These are phyloP conservation scores for Oemleria cerasiformis DNA, from an alignment of 306 rosid species.

Conservation along the genomic window DNA sequence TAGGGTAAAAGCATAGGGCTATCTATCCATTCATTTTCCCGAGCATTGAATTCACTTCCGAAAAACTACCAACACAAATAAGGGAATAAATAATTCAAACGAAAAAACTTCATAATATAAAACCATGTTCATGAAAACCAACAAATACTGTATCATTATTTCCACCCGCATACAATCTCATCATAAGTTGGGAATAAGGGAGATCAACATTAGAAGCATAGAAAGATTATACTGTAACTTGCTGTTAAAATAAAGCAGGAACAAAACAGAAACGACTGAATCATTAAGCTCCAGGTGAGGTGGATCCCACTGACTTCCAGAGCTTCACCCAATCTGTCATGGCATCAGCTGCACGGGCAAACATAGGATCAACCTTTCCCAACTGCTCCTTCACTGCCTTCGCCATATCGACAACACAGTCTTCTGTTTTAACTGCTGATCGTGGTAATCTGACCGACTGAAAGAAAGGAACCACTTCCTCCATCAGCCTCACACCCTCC, in stretches of 20 bases:
- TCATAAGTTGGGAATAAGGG: conserved; percentile 10
- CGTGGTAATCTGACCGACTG: conserved; percentile 62
- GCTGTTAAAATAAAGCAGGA: background rate
- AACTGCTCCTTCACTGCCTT: conserved; percentile 72
- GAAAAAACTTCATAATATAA: background rate
- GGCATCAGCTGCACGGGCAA: conserved; percentile 66
- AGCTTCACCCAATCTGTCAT: conserved; percentile 86
- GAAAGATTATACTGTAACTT: background rate
- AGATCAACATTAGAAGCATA: conserved; percentile 7
- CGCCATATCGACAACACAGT: conserved; percentile 70
- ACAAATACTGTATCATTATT: conserved; percentile 13
- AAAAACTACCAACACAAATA: background rate
- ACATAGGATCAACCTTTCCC: conserved; percentile 75
- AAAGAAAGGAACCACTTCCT: conserved; percentile 93
- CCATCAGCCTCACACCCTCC: conserved; percentile 98
- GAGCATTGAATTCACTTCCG: background rate
- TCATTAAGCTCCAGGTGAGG: conserved; percentile 22
- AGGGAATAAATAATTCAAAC: background rate
- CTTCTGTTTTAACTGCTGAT: conserved; percentile 69
- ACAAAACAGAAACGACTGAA: conserved; percentile 9
- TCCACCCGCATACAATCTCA: conserved; percentile 12
- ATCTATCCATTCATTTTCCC: background rate
- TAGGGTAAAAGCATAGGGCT: background rate
- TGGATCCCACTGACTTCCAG: conserved; percentile 69
- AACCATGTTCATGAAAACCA: background rate